phyloP scores from a whole-genome alignment of 306 rosid species.

The Betula pendula region DNA sequence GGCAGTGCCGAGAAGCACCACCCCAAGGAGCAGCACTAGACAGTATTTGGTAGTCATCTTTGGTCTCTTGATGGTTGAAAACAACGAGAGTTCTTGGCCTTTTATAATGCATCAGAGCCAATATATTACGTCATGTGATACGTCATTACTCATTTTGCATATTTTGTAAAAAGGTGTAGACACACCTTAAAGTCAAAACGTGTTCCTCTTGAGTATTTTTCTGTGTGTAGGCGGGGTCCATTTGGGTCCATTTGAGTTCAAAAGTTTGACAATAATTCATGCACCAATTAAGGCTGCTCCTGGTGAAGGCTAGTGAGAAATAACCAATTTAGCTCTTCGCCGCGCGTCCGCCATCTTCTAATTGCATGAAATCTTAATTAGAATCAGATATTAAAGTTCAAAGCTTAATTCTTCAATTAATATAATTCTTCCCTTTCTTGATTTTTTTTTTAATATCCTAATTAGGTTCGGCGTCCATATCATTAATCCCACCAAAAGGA shows the following conservation, averaged over 20 bases:
- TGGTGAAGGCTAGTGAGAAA: background rate
- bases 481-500: too few species aligned
- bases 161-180: background rate
- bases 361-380: background rate
- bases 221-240: background rate
- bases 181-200: background rate
- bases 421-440: too few species aligned
- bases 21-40: constrained; percentile 9
- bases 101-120: background rate
- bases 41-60: background rate
- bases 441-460: too few species aligned
- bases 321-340: background rate
- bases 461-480: too few species aligned
- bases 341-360: background rate
- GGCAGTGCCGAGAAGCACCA: constrained; percentile 2
- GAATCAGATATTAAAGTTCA: too few species aligned
- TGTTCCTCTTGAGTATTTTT: background rate
- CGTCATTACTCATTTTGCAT: background rate
- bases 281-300: background rate
- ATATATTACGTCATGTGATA: background rate
- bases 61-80: background rate
- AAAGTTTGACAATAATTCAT: background rate
- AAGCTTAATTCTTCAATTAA: background rate
- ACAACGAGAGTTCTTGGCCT: background rate
- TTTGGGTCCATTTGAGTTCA: background rate